A percentile compares a stretch with the other conserved stretches of the same genome.
Evolutionary conservation across 2,329 filamentous ascomycete species (phyloP).

Genomic region (Fusarium drepaniforme): DNA sequence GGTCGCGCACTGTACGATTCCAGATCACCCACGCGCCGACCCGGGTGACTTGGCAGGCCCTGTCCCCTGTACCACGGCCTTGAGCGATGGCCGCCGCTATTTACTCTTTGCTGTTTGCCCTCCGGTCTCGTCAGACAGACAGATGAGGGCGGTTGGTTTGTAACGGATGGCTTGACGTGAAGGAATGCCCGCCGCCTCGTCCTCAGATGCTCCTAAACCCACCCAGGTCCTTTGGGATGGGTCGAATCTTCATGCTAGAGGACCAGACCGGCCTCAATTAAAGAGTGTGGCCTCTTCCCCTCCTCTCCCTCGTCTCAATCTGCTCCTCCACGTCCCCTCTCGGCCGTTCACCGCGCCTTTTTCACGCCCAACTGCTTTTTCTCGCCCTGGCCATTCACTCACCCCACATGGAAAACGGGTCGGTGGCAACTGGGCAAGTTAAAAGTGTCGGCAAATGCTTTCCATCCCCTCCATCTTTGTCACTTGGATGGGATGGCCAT

Average conservation of each 20-base stretch:
- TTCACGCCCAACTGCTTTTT: slow-evolving; percentile 25
- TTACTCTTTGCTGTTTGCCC: slow-evolving; percentile 7
- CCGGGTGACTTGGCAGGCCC: slow-evolving; percentile 40
- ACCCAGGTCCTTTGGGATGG: neutral
- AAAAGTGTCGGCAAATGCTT: slow-evolving; percentile 16
- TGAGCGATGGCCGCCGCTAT: slow-evolving; percentile 11
- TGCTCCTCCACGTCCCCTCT: slow-evolving; percentile 20
- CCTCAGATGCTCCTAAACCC: neutral
- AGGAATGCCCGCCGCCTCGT: slow-evolving; percentile 1
- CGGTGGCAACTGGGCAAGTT: slow-evolving; percentile 33
- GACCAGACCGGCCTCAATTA: slow-evolving; percentile 9
- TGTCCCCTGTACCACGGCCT: slow-evolving; percentile 40
- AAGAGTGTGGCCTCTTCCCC: slow-evolving; percentile 9
- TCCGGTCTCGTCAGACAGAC: neutral
- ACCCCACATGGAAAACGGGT: slow-evolving; percentile 38
- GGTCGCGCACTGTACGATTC: slow-evolving; percentile 41
- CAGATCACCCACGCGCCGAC: slow-evolving; percentile 41
- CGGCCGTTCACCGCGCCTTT: slow-evolving; percentile 31
- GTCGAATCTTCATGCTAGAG: neutral
- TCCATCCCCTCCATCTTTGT: slow-evolving; percentile 15
- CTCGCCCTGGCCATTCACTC: slow-evolving; percentile 32
- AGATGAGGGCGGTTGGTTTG: slow-evolving; percentile 1
- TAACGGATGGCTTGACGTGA: slow-evolving; percentile 5
- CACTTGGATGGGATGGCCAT: slow-evolving; percentile 7
- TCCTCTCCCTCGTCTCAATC: slow-evolving; percentile 22